Base-by-base conservation (phyloP, 2,329 filamentous ascomycete genomes). In the Venturia nashicola region DNA sequence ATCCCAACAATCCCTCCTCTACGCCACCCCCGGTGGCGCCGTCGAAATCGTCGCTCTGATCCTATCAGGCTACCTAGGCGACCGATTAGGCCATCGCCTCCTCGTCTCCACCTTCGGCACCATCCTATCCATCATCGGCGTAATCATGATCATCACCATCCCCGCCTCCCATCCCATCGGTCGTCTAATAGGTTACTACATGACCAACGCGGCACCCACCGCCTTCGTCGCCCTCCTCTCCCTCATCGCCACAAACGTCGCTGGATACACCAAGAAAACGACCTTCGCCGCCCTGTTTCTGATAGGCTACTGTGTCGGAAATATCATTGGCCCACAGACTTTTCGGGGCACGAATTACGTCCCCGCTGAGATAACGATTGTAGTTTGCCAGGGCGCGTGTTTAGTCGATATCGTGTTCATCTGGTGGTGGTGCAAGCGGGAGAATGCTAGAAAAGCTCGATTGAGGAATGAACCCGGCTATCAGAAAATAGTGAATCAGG, bases 11-110 rank as follows among this genome's bases (percentile, higher is more conserved):
- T 85, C 83, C 4, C 76, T 89, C 1, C 79, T 89, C 1, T 83
- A 87, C 66, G 86, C 85, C 51, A 83, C 81, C 0, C 86, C 87
- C 0, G 84, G 83, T 9, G 87, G 87, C 5, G 86, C 82, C 0
- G 79, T 89, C 42, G 84, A 89, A 73, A 77, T 88, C 27, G 74
- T 87, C 36, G 76, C 81, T 0, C 73, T 88, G 11, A 72, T 88
- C 16, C 68, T 77, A 3, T 83, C 78, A 65, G 83, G 81, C 44
- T 83, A 80, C 68, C 73, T 85, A 0, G 84, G 84, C 55, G 83
- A 86, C 68, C 77, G 75, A 27, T 79, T 78, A 57, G 76, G 79
- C 20, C 82, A 86, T 67, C 80, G 85, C 9, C 76, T 87, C 65
- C 75, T 88, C 1, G 76, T 84, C 57, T 79, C 80, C 66, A 77